Conservation (phyloP, 495 filamentous ascomycete genomes). For the Neurospora sp. region DNA sequence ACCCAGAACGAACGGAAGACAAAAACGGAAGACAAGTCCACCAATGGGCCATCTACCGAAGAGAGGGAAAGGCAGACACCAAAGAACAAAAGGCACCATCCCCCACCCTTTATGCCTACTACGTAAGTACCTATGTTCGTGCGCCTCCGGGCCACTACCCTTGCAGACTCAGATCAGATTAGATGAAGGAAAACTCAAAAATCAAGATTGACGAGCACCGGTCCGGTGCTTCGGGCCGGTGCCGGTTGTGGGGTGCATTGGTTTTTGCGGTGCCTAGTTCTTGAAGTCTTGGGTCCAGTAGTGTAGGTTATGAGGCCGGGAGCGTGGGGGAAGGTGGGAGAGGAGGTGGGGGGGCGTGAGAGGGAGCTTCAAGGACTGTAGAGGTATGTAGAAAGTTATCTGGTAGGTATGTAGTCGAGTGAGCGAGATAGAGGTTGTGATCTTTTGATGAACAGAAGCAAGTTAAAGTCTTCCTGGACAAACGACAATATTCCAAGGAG, state of each 20-base stretch:
- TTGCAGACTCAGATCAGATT: neutral
- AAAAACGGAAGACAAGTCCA: neutral
- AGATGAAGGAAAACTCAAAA: neutral
- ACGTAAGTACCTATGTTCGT: neutral
- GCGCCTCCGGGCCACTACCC: neutral
- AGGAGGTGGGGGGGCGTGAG: neutral
- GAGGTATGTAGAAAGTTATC: neutral
- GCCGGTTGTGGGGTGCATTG: neutral
- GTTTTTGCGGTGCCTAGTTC: neutral
- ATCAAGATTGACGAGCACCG: neutral
- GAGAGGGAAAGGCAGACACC: too few species aligned
- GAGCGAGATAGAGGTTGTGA: neutral
- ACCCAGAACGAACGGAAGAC: too few species aligned
- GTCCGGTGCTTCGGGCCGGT: neutral
- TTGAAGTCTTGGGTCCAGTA: neutral
- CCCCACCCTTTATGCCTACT: neutral
- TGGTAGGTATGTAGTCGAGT: neutral
- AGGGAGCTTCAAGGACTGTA: neutral
- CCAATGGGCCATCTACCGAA: neutral
- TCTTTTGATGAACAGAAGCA: neutral
- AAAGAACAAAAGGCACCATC: neutral
- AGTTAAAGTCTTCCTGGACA: neutral
- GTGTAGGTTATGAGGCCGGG: neutral
- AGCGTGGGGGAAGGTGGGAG: neutral
- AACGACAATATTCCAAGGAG: neutral